Percentiles rank a stretch among this genome's conserved stretches.
Evolutionary conservation across 441 rosid genomes (phyloP).

Genomic region (Gossypium trilobum): DNA sequence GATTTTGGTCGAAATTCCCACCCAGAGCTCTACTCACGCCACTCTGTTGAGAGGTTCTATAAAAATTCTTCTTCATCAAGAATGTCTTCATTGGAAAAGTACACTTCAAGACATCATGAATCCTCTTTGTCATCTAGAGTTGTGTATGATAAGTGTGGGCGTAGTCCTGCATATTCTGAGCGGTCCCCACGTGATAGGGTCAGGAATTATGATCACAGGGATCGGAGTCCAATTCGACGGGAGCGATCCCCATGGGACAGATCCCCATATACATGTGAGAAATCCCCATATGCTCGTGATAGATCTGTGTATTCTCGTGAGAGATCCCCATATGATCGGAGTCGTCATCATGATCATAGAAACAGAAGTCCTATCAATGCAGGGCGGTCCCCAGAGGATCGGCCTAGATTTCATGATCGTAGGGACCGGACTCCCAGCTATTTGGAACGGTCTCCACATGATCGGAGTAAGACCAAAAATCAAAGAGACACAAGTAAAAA

Average conservation of each 20-base stretch:
- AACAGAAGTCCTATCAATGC: conserved; percentile 65
- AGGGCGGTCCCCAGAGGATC: conserved; percentile 65
- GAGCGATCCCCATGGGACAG: conserved; percentile 66
- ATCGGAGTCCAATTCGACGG: conserved; percentile 53
- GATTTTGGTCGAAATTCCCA: conserved; percentile 49
- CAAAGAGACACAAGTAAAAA: conserved; percentile 47
- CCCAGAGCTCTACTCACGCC: conserved; percentile 59
- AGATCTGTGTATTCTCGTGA: conserved; percentile 60
- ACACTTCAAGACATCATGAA: conserved; percentile 69
- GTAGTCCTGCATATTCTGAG: conserved; percentile 68
- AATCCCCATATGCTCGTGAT: conserved; percentile 35
- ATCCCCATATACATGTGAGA: conserved; percentile 34
- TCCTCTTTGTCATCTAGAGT: conserved; percentile 54
- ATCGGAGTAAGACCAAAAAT: conserved; percentile 43
- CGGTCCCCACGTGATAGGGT: conserved; percentile 65
- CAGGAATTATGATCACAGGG: conserved; percentile 59
- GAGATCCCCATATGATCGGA: conserved; percentile 69
- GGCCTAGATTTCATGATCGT: conserved; percentile 48
- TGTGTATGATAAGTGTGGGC: conserved; percentile 66
- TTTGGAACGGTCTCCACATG: conserved; percentile 54
- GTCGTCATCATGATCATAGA: conserved; percentile 60
- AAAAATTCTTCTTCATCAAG: conserved; percentile 65
- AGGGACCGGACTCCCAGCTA: conserved; percentile 58
- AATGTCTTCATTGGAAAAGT: conserved; percentile 52
- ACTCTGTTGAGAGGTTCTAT: conserved; percentile 50